These are phyloP conservation scores for Trichoderma oligosporum DNA, from an alignment of 2,329 filamentous ascomycete genomes.

Conservation along the genomic window DNA sequence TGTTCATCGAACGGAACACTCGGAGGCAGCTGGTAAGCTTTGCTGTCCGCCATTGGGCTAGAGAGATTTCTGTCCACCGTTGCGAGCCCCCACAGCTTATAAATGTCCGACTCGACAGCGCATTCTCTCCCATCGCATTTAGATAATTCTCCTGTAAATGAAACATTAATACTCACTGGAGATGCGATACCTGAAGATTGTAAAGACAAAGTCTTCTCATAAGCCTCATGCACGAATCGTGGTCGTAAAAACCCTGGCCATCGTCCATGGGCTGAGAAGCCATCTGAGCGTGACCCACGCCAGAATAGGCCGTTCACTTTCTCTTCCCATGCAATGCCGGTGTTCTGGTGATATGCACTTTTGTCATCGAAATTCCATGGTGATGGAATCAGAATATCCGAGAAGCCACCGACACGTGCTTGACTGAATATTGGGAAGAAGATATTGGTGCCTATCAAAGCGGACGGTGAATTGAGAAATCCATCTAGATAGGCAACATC, in stretches of 20 bases:
- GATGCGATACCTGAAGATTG: slow-evolving; percentile 27
- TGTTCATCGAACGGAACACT: slow-evolving; percentile 36
- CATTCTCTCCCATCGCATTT: slow-evolving; percentile 45
- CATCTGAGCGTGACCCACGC: slow-evolving; percentile 57
- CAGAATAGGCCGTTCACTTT: slow-evolving; percentile 51
- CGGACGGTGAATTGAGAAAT: slow-evolving; percentile 49
- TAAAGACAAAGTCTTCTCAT: slow-evolving; percentile 36
- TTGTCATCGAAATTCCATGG: slow-evolving; percentile 56
- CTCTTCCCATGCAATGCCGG: slow-evolving; percentile 45
- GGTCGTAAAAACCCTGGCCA: slow-evolving; percentile 67
- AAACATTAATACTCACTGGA: slow-evolving; percentile 32
- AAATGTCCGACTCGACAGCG: slow-evolving; percentile 35
- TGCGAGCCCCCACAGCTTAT: slow-evolving; percentile 38
- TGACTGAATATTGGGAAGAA: slow-evolving; percentile 55
- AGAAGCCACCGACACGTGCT: slow-evolving; percentile 51
- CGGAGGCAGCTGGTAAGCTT: not conserved
- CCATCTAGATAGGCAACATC: slow-evolving; percentile 49
- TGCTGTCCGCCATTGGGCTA: not conserved
- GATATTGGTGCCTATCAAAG: slow-evolving; percentile 47
- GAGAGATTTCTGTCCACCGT: not conserved
- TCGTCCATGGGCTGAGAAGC: slow-evolving; percentile 29
- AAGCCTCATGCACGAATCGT: slow-evolving; percentile 57
- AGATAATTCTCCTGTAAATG: slow-evolving; percentile 38
- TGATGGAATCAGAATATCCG: slow-evolving; percentile 50
- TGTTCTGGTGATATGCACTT: slow-evolving; percentile 48